phyloP scores from a whole-genome alignment of 371 early-diverging fungal species.

The Nosema bombycis region DNA sequence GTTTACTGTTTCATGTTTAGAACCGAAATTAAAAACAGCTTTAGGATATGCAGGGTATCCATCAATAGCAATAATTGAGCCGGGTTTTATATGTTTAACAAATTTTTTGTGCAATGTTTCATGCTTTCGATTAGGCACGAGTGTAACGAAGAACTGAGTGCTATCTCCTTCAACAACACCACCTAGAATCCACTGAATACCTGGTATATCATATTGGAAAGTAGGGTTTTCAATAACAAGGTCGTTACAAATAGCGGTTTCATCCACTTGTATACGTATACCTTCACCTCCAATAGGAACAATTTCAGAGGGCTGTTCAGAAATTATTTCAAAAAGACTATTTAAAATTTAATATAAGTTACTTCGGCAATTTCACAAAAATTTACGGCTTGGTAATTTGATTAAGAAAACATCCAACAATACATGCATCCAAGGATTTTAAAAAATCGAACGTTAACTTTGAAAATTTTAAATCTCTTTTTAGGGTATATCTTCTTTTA shows the following conservation, averaged over 20 bases:
- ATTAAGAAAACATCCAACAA: no score
- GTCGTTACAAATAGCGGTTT: constrained; percentile 10
- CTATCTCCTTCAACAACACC: not conserved
- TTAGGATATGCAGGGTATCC: not conserved
- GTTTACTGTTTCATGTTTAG: no score
- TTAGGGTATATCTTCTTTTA: no score
- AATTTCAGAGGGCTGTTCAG: no score
- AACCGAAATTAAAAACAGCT: not conserved
- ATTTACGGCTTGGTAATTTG: no score
- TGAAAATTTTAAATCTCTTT: no score
- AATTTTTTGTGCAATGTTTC: not conserved
- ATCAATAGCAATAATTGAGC: constrained; percentile 2
- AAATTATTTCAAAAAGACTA: no score
- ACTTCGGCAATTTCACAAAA: no score
- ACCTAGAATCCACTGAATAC: not conserved
- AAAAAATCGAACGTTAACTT: no score
- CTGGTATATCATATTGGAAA: no score
- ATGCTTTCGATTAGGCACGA: not conserved
- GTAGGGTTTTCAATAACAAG: not conserved
- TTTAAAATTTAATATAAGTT: no score
- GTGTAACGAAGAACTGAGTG: not conserved
- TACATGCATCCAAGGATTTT: no score
- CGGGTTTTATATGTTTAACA: not conserved
- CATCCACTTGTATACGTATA: not conserved
- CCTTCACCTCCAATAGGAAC: not conserved